Conservation (phyloP, 2,329 filamentous ascomycete species). For the Aspergillus hortae region DNA sequence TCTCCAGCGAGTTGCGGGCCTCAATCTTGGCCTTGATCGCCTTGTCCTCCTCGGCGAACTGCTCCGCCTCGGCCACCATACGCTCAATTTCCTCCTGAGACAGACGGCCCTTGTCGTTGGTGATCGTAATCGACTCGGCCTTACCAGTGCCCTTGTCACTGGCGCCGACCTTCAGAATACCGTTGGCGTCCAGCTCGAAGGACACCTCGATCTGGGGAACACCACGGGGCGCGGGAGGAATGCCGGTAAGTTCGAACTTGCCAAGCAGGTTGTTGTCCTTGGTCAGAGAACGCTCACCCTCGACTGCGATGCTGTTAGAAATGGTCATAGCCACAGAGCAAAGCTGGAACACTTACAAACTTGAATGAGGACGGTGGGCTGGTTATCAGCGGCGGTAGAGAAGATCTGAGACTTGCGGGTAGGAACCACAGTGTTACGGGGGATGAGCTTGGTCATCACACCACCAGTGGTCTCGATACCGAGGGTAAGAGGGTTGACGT, state of each 20-base stretch:
- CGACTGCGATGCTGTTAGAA: constrained; percentile 43
- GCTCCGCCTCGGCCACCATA: constrained; percentile 97
- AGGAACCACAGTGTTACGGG: constrained; percentile 89
- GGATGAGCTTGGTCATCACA: constrained; percentile 96
- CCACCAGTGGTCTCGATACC: constrained; percentile 97
- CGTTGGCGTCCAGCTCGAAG: constrained; percentile 97
- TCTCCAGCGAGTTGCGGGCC: constrained; percentile 93
- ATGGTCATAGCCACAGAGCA: not conserved
- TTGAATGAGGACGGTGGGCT: constrained; percentile 91
- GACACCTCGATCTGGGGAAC: constrained; percentile 98
- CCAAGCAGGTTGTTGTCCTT: constrained; percentile 97
- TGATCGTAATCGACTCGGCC: constrained; percentile 96
- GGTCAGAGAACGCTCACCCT: constrained; percentile 89
- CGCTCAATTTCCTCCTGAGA: constrained; percentile 97
- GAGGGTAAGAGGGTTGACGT: constrained; percentile 92
- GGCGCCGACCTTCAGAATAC: constrained; percentile 94
- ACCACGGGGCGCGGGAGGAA: constrained; percentile 90
- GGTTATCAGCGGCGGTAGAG: constrained; percentile 94
- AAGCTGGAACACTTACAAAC: constrained; percentile 54
- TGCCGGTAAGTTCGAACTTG: constrained; percentile 97
- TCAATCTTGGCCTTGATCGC: constrained; percentile 95
- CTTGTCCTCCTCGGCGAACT: constrained; percentile 99
- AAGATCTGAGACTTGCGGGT: constrained; percentile 98
- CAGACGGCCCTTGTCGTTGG: constrained; percentile 98
- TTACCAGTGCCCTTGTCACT: constrained; percentile 98